A percentile compares a stretch with the other conserved stretches of the same genome.
Evolutionary conservation across 2,329 filamentous ascomycete genomes (phyloP).

Genomic region (Aschersonia sp.): DNA sequence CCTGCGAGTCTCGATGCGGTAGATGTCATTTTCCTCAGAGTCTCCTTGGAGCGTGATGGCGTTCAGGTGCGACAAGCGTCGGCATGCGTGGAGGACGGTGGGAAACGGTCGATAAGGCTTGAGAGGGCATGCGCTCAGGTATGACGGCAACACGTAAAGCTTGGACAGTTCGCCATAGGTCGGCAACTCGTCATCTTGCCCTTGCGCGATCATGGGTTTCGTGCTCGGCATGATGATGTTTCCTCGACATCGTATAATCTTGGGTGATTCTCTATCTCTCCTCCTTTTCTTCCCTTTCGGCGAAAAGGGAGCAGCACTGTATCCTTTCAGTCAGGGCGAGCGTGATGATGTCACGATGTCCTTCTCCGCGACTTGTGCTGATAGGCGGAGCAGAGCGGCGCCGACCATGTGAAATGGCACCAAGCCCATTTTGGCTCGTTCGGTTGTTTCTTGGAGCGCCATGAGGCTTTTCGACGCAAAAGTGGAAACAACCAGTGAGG

Average conservation of each 20-base stretch:
- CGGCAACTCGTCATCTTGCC: background rate
- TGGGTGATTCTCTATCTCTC: background rate
- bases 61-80: background rate
- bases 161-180: background rate
- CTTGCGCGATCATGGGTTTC: background rate
- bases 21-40: background rate
- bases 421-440: background rate
- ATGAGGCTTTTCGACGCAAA: background rate
- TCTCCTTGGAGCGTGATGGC: background rate
- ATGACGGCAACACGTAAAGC: conserved; percentile 1
- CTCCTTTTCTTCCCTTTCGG: background rate
- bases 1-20: background rate
- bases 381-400: no score
- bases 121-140: conserved; percentile 1
- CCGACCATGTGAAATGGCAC: background rate
- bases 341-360: background rate
- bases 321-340: background rate
- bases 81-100: background rate
- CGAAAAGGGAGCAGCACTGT: background rate
- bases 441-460: background rate
- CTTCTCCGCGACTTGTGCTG: background rate
- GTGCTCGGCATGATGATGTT: background rate
- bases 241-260: background rate
- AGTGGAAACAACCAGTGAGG: no score
- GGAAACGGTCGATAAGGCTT: conserved; percentile 1